Evolutionary conservation across 2,329 filamentous ascomycete genomes (phyloP).

Genomic region (Coleophoma crateriformis): DNA sequence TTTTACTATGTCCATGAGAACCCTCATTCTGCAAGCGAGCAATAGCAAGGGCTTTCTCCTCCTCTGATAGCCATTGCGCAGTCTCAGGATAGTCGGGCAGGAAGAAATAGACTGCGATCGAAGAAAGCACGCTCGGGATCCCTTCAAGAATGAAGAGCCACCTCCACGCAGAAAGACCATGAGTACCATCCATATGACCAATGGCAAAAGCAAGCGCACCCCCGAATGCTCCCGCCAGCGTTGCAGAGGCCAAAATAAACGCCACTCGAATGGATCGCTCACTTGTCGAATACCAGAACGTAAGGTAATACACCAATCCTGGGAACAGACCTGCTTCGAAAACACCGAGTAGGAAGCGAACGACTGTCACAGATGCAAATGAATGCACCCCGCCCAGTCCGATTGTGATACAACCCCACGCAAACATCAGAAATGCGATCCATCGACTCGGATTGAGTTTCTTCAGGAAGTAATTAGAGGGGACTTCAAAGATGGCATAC

Average conservation of each 20-base stretch:
- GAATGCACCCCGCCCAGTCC: slow-evolving; percentile 37
- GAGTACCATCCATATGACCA: slow-evolving; percentile 20
- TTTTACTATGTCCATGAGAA: slow-evolving; percentile 30
- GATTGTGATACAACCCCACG: slow-evolving; percentile 42
- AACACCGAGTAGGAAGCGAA: slow-evolving; percentile 42
- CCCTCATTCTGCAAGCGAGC: slow-evolving; percentile 36
- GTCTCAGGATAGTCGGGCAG: slow-evolving; percentile 44
- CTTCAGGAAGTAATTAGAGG: slow-evolving; percentile 43
- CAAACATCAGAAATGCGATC: slow-evolving; percentile 43
- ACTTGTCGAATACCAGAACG: slow-evolving; percentile 24
- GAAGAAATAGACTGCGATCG: slow-evolving; percentile 36
- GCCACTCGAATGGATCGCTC: slow-evolving; percentile 24
- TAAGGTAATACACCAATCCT: slow-evolving; percentile 25
- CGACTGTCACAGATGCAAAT: slow-evolving; percentile 35
- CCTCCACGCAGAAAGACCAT: slow-evolving; percentile 21
- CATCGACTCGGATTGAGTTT: slow-evolving; percentile 39
- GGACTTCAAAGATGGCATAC: slow-evolving; percentile 43
- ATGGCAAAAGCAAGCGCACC: slow-evolving; percentile 25
- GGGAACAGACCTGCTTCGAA: slow-evolving; percentile 42
- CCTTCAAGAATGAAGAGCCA: slow-evolving; percentile 26
- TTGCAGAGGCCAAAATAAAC: slow-evolving; percentile 24
- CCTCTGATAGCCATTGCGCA: slow-evolving; percentile 35
- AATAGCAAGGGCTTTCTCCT: slow-evolving; percentile 36
- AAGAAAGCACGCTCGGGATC: slow-evolving; percentile 38
- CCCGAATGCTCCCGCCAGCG: slow-evolving; percentile 24